These are phyloP conservation scores for Scytalidium sp. DNA, from an alignment of 2,329 filamentous ascomycete species.

Conservation along the genomic window DNA sequence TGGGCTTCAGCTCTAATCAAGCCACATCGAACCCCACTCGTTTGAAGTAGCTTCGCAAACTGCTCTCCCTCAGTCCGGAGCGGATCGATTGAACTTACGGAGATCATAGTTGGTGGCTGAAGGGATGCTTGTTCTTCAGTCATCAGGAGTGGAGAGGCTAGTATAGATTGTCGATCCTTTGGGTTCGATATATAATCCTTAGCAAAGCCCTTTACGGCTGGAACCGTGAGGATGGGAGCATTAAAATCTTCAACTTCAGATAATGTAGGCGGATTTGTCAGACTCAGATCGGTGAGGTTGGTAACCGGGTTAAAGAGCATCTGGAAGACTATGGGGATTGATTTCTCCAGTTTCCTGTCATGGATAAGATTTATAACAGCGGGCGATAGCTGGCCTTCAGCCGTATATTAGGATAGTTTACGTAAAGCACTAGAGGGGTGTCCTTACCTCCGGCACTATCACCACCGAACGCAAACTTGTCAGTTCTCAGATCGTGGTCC, in stretches of 20 bases:
- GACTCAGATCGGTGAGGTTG: background rate
- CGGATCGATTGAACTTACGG: background rate
- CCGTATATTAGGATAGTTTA: no score
- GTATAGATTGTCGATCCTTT: background rate
- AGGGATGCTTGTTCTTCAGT: background rate
- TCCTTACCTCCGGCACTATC: background rate
- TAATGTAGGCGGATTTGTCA: background rate
- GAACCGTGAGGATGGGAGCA: background rate
- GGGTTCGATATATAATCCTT: background rate
- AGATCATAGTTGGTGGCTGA: background rate
- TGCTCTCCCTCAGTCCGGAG: background rate
- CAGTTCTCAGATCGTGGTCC: background rate
- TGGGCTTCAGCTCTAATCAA: background rate
- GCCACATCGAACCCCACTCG: background rate
- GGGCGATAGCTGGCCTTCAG: background rate
- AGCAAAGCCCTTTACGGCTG: background rate
- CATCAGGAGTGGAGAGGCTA: background rate
- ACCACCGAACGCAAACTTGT: background rate
- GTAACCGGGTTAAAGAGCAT: background rate
- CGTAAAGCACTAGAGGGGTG: background rate
- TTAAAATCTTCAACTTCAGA: background rate
- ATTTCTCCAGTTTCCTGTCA: background rate
- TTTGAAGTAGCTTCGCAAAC: background rate
- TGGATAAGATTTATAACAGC: background rate
- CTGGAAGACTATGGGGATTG: background rate